phyloP scores from a whole-genome alignment of 805 yeast genomes.

The Diddensiella transvaalensis region DNA sequence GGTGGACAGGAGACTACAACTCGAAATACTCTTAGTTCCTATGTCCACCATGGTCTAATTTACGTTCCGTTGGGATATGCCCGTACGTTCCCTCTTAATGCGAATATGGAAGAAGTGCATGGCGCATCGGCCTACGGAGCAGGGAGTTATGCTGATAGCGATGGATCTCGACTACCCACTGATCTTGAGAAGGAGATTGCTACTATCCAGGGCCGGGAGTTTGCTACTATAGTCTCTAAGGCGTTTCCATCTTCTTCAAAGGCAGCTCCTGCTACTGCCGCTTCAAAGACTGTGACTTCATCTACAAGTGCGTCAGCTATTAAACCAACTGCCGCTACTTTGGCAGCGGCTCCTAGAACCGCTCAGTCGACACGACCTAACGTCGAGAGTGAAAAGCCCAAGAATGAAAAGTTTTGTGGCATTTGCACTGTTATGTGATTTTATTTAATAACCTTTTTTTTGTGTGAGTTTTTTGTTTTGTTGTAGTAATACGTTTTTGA shows the following conservation, averaged over 20 bases:
- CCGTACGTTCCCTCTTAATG: conserved; percentile 49
- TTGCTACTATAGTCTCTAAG: conserved; percentile 44
- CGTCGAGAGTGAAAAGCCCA: neutral
- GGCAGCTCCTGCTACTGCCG: neutral
- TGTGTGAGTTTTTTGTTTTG: too few relatives aligned
- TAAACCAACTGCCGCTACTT: neutral
- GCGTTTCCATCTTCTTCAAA: conserved; percentile 6
- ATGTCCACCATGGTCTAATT: conserved; percentile 74
- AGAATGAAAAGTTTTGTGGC: conserved; percentile 3
- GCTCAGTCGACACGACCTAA: neutral
- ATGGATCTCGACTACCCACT: conserved; percentile 69
- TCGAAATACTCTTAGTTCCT: conserved; percentile 52
- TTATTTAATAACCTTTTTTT: too few relatives aligned
- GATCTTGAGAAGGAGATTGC: conserved; percentile 64
- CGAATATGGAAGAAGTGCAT: conserved; percentile 62
- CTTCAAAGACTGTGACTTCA: neutral
- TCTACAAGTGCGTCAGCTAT: neutral
- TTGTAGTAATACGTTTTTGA: too few relatives aligned
- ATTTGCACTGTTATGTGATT: conserved; percentile 5
- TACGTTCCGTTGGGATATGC: conserved; percentile 76
- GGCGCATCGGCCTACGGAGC: conserved; percentile 91
- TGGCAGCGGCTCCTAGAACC: neutral
- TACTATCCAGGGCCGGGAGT: conserved; percentile 60
- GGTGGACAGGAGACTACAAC: conserved; percentile 80
- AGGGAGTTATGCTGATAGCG: conserved; percentile 70